Evolutionary conservation across 176 grass and related monocot genomes (phyloP), one percentile per base, ranked within the genome.

Genomic region (Oropetium thomaeum): DNA sequence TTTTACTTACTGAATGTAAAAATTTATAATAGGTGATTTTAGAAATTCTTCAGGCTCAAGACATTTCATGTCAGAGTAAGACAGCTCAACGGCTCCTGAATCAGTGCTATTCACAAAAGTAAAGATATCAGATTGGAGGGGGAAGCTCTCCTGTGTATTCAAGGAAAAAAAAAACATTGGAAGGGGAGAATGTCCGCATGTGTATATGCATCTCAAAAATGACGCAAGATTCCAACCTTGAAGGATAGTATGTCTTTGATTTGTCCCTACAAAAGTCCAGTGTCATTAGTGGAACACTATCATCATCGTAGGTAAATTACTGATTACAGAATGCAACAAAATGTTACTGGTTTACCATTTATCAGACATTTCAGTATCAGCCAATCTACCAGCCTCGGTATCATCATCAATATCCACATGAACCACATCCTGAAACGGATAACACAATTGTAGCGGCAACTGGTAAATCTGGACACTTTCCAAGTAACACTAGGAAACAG

Each of bases 11-110:
- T 72, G 70, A 64, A 90, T 75, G 13, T 20, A 87, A 75, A 90
- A 90, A 62, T 90, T 90, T 66, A 90, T 80, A 39, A 87, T 72
- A 66, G 84, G 80, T 67, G 88, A 90, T 39, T 86, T 76, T 20
- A 90, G 71, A 76, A 62, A 90, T 71, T 29, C 42, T 83, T 70
- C 65, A 8, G 80, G 80, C 70, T 87, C 48, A 61, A 90, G 88
- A 71, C 84, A 90, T 60, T 77, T 70, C 28, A 87, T 72, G 30
- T 90, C 84, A 70, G 80, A 72, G 61, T 75, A 75, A 8, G 49
- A 61, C 71, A 90, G 49, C 22, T 30, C 70, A 45, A 87, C 75
- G 67, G 48, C 71, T 62, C 75, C 69, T 9, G 41, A 65, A 76
- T 86, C 84, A 75, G 49, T 79, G 48, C 84, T 90, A 76, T 67